Base-by-base conservation (phyloP, 2,329 filamentous ascomycete genomes). In the Xylaria sp. region DNA sequence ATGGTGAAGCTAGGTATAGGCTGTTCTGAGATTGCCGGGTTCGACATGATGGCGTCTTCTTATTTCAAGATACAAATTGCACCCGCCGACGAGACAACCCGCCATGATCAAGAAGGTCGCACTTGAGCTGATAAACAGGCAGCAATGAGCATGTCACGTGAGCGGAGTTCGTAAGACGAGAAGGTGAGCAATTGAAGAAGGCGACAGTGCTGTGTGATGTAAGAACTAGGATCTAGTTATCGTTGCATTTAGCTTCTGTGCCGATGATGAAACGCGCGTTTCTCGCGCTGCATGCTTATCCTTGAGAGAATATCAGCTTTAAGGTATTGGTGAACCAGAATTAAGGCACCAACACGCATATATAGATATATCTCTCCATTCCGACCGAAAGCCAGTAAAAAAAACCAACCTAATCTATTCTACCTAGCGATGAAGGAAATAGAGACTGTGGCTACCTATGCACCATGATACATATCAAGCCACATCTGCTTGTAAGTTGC, bases 1-100 rank as follows among this genome's bases (percentile, higher is more conserved):
- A 89, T 88, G 13, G 72, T 72, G 63, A 75, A 76, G 10, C 64
- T 65, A 0, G 74, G 73, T 28, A 75, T 70, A 6, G 64, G 51
- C 15, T 71, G 63, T 9, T 56, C 33, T 4, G 44, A 40, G n/a
- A 23, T 9, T 33, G 33, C 33, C 3, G 46, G 65, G 13, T 46
- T 62, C 46, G 69, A 59, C 69, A 71, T 71, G 66, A 31, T 60
- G 33, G 9, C 15, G 56, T 17, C 36, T 48, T 7, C 20, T 33
- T 17, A 31, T 2, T 54, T 33, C 7, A 49, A n/a, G 5, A 54
- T 20, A 2, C 10, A 4, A 46, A n/a, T 9, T 9, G 6, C n/a
- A 20, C 3, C 2, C 33, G 36, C 2, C 5, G 26, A 31, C 42
- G 53, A 6, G 49, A 15, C 2, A 26, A 53, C 17, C 2, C 15